phyloP scores from a whole-genome alignment of 352 stramenopile genomes.

The Pythium volutum region DNA sequence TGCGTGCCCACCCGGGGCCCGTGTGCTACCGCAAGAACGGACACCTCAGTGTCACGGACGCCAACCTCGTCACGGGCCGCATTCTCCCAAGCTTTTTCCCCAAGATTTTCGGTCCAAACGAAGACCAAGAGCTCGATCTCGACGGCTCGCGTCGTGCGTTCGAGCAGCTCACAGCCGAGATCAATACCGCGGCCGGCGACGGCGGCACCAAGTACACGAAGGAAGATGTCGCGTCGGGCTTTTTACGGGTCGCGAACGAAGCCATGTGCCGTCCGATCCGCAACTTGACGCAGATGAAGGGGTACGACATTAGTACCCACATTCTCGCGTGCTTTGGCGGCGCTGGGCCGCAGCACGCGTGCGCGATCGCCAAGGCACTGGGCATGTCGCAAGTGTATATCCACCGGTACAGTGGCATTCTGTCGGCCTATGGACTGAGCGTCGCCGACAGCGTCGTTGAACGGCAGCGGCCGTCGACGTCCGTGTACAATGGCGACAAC shows the following conservation, averaged over 20 bases:
- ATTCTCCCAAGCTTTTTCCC: slow-evolving; percentile 97
- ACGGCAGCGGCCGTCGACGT: slow-evolving; percentile 91
- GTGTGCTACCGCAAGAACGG: slow-evolving; percentile 98
- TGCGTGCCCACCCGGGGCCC: slow-evolving; percentile 95
- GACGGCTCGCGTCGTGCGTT: slow-evolving; percentile 93
- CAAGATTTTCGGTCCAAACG: slow-evolving; percentile 97
- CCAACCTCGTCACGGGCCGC: slow-evolving; percentile 97
- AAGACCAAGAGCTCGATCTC: slow-evolving; percentile 96
- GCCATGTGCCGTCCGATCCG: slow-evolving; percentile 99
- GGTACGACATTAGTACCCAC: slow-evolving; percentile 96
- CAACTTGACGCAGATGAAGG: slow-evolving; percentile 98
- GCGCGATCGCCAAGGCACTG: slow-evolving; percentile 94
- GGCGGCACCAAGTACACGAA: slow-evolving; percentile 71
- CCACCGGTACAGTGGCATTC: slow-evolving; percentile 97
- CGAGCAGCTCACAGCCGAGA: slow-evolving; percentile 81
- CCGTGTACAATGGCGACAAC: slow-evolving; percentile 48
- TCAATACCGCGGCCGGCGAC: slow-evolving; percentile 69
- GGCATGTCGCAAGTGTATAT: slow-evolving; percentile 98
- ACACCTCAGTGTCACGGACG: slow-evolving; percentile 96
- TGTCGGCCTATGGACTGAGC: slow-evolving; percentile 97
- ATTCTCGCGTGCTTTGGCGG: slow-evolving; percentile 98
- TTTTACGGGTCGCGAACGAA: slow-evolving; percentile 98
- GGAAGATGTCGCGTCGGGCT: slow-evolving; percentile 97
- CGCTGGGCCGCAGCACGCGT: slow-evolving; percentile 97
- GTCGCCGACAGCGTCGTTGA: slow-evolving; percentile 97